Evolutionary conservation across 805 yeast genomes (phyloP).

Genomic region (Brettanomyces bruxellensis): DNA sequence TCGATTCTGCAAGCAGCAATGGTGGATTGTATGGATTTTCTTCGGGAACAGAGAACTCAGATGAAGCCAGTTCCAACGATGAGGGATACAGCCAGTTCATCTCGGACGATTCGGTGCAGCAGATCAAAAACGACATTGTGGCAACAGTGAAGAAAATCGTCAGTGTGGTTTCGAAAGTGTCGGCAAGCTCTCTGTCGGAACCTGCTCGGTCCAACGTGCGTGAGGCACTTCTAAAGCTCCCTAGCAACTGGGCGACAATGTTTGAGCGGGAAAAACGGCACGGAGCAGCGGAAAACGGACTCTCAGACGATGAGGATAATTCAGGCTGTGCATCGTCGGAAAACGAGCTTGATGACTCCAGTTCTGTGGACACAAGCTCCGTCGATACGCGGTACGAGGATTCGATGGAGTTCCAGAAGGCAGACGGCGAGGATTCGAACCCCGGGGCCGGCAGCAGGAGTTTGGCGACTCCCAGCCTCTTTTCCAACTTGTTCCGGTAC

Average conservation of each 20-base stretch:
- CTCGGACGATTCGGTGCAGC: slow-evolving; percentile 22
- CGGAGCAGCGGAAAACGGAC: slow-evolving; percentile 8
- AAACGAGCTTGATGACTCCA: slow-evolving; percentile 9
- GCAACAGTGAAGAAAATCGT: slow-evolving; percentile 86
- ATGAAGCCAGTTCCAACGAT: slow-evolving; percentile 4
- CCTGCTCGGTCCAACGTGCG: slow-evolving; percentile 77
- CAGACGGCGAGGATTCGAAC: too few relatives aligned
- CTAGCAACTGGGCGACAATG: slow-evolving; percentile 54
- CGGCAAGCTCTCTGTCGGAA: slow-evolving; percentile 66
- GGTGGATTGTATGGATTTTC: neutral
- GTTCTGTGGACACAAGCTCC: slow-evolving; percentile 8
- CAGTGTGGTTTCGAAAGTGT: slow-evolving; percentile 74
- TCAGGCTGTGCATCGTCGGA: slow-evolving; percentile 8
- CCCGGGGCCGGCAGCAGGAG: neutral
- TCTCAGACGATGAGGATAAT: slow-evolving; percentile 13
- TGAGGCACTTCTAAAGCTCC: slow-evolving; percentile 66
- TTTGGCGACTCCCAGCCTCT: slow-evolving; percentile 18
- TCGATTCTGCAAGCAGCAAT: neutral
- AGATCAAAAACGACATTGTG: slow-evolving; percentile 73
- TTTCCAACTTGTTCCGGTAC: slow-evolving; percentile 22
- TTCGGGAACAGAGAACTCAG: neutral
- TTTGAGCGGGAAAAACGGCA: slow-evolving; percentile 13
- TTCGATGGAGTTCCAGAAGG: neutral
- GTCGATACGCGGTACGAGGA: slow-evolving; percentile 15
- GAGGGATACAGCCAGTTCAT: slow-evolving; percentile 2